These are phyloP conservation scores for Aureobasidium sp. DNA, from an alignment of 2,329 filamentous ascomycete species.

Conservation along the genomic window DNA sequence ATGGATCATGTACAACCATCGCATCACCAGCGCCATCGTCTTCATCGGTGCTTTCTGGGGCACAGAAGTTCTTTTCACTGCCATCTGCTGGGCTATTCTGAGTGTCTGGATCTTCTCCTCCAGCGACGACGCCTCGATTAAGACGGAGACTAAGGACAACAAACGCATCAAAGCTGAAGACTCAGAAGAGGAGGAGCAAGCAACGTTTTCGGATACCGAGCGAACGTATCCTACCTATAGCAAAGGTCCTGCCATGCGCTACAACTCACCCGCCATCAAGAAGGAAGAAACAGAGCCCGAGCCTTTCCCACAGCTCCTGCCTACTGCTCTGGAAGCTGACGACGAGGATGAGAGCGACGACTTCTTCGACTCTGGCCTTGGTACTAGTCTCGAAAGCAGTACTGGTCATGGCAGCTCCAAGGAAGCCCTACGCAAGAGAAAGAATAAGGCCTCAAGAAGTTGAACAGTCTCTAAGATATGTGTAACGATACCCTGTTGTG, in stretches of 20 bases:
- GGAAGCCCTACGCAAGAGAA: slow-evolving; percentile 7
- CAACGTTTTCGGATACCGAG: slow-evolving; percentile 36
- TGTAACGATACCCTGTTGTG: background rate
- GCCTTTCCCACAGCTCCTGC: slow-evolving; percentile 15
- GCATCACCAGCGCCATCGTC: slow-evolving; percentile 57
- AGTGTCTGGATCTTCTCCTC: slow-evolving; percentile 30
- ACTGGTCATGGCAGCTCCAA: slow-evolving; percentile 12
- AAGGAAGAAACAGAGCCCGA: slow-evolving; percentile 17
- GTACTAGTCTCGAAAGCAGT: slow-evolving; percentile 40
- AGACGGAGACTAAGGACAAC: slow-evolving; percentile 7
- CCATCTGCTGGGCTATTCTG: slow-evolving; percentile 54
- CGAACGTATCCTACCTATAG: slow-evolving; percentile 41
- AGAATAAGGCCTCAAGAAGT: background rate
- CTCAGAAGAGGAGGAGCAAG: slow-evolving; percentile 15
- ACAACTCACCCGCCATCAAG: slow-evolving; percentile 19
- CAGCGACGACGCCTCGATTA: slow-evolving; percentile 15
- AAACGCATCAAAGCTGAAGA: slow-evolving; percentile 20
- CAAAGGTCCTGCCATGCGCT: slow-evolving; percentile 33
- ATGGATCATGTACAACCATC: slow-evolving; percentile 82
- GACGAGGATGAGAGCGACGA: slow-evolving; percentile 37
- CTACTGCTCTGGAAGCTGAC: slow-evolving; percentile 26
- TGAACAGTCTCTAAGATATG: background rate
- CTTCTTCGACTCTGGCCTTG: slow-evolving; percentile 40
- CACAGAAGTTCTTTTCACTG: slow-evolving; percentile 60
- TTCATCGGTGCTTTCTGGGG: slow-evolving; percentile 70